Evolutionary conservation across 2,329 filamentous ascomycete species (phyloP), one percentile per base, ranked within the genome.

Genomic region (Venturia asperata): DNA sequence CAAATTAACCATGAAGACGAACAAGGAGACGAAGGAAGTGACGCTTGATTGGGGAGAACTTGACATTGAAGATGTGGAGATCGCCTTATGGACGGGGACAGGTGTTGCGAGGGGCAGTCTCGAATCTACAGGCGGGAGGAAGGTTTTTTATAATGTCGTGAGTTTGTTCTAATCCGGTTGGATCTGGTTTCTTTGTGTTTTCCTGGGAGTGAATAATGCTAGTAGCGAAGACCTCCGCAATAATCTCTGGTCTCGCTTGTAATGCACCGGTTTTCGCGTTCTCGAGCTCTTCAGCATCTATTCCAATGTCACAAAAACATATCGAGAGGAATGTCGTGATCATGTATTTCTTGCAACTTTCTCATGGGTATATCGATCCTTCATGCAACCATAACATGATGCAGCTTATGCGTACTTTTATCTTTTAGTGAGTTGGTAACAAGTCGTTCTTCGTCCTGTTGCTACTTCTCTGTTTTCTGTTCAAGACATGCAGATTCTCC

Each of bases 1-100:
- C 7, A 58, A 55, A n/a, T 60, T 64, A 17, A 64, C 62, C 7
- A 63, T 52, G 61, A 63, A 10, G 39, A 63, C 45, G 11, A 37
- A 13, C 27, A 39, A n/a, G 37, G 61, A 15, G 6, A 42, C 15
- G 2, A 49, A 27, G 11, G 41, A 21, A 7, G 58, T 61, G 58
- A 43, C 34, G 34, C 13, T 61, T 5, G 58, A 61, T 15, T 61
- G 58, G 58, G 58, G 19, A 17, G 34, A 61, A 21, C 11, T 61
- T 5, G 58, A 5, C 3, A 55, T 55, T 17, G 58, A 39, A 19
- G 21, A 61, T 37, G 34, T 39, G 19, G 58, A 61, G 6, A 5
- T 61, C 19, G 58, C 41, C 3, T 21, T 61, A 3, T 61, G 41
- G 34, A 21, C 58, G n/a, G 41, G 41, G 41, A 43, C 58, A 4